Conservation (phyloP, 805 yeast genomes). For the Kregervanrija fluxuum region DNA sequence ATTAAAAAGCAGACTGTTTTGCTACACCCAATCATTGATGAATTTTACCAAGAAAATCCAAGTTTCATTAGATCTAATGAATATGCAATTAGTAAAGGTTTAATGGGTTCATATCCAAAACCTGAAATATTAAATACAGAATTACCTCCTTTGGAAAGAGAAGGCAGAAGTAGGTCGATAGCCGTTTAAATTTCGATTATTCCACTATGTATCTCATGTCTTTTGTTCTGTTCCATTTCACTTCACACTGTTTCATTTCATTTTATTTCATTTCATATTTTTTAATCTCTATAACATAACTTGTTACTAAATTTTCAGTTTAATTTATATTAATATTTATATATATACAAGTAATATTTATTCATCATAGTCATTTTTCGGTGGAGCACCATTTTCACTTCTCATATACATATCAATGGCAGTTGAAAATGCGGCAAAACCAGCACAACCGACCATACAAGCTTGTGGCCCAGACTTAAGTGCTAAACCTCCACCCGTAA, state of each 20-base stretch:
- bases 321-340: not conserved
- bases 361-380: slow-evolving; percentile 77
- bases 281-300: not conserved
- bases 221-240: too few species aligned
- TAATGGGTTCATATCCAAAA: slow-evolving; percentile 85
- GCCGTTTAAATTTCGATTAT: not conserved
- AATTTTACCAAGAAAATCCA: slow-evolving; percentile 73
- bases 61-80: slow-evolving; percentile 62
- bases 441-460: slow-evolving; percentile 88
- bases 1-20: slow-evolving; percentile 80
- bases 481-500: slow-evolving; percentile 95
- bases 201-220: not conserved
- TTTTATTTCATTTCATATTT: not conserved
- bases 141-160: slow-evolving; percentile 75
- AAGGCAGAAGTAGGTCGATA: slow-evolving; percentile 38
- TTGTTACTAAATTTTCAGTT: not conserved
- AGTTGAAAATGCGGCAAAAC: slow-evolving; percentile 91
- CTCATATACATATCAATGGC: slow-evolving; percentile 85
- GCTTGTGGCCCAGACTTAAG: slow-evolving; percentile 91
- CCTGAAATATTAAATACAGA: slow-evolving; percentile 41
- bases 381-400: slow-evolving; percentile 78
- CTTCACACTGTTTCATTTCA: too few species aligned
- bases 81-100: slow-evolving; percentile 84
- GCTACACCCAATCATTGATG: slow-evolving; percentile 86
- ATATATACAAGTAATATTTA: slow-evolving; percentile 14